A percentile compares a stretch with the other conserved stretches of the same genome.
Conservation (phyloP, 225 moss, liverwort and hornwort genomes). For the Neckera pumila region DNA sequence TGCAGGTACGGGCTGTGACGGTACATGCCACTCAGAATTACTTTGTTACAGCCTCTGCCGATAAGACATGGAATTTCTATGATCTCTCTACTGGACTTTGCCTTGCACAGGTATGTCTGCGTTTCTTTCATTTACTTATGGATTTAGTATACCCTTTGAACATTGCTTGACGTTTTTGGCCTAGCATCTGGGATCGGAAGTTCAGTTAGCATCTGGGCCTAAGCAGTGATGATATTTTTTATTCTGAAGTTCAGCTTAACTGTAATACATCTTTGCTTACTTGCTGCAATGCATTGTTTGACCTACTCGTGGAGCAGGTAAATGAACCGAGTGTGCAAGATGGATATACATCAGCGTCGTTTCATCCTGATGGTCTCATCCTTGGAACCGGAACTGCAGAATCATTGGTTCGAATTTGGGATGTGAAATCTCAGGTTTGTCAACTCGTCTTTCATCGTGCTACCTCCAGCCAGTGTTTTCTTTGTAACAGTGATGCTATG, state of each 20-base stretch:
- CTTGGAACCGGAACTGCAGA: conserved; percentile 92
- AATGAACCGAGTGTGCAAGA: conserved; percentile 78
- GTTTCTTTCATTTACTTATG: neutral
- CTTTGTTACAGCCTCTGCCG: conserved; percentile 82
- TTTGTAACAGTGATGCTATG: neutral
- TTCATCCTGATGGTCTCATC: conserved; percentile 95
- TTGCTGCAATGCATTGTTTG: neutral
- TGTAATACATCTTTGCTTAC: neutral
- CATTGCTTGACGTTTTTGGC: neutral
- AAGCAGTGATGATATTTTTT: neutral
- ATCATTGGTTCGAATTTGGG: conserved; percentile 97
- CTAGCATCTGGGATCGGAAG: neutral
- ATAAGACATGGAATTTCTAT: conserved; percentile 60
- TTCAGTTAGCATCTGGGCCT: neutral
- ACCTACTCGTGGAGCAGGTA: conserved; percentile 36
- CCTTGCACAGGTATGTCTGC: conserved; percentile 59
- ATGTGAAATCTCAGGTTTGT: conserved; percentile 86
- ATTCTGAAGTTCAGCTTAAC: neutral
- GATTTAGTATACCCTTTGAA: neutral
- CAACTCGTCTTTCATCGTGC: neutral
- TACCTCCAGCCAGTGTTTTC: neutral
- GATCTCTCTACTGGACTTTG: conserved; percentile 69
- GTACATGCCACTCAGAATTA: conserved; percentile 96
- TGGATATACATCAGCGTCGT: conserved; percentile 91
- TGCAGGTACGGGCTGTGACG: conserved; percentile 89